Conservation (phyloP, 768 basidiomycete species). For the Stropharia rugosoannulata region DNA sequence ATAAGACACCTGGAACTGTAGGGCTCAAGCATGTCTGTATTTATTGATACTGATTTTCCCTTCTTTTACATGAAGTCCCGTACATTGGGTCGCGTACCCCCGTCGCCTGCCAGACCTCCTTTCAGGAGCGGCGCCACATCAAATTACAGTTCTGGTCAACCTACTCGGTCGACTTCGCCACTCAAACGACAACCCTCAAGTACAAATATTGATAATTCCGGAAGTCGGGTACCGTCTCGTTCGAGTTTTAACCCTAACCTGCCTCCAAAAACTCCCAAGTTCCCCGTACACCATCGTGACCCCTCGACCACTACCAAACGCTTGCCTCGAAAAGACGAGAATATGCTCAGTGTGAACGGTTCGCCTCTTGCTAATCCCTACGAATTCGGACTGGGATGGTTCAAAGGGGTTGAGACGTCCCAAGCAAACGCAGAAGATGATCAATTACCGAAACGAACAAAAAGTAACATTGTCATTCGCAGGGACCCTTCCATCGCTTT, state of each 20-base stretch:
- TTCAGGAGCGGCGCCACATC: conserved; percentile 35
- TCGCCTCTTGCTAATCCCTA: conserved; percentile 82
- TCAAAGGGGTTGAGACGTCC: conserved; percentile 40
- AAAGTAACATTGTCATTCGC: conserved; percentile 62
- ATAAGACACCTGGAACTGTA: conserved; percentile 45
- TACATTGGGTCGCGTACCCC: conserved; percentile 30
- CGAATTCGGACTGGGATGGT: conserved; percentile 62
- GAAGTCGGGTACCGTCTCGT: conserved; percentile 51
- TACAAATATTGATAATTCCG: conserved; percentile 19
- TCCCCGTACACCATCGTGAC: conserved; percentile 28
- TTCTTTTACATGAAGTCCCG: conserved; percentile 25
- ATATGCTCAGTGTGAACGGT: conserved; percentile 79
- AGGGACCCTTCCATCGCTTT: conserved; percentile 50
- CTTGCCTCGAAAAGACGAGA: conserved; percentile 72
- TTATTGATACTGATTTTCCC: neutral
- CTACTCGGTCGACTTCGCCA: conserved; percentile 50
- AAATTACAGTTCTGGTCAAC: conserved; percentile 28
- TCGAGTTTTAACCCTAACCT: conserved; percentile 74
- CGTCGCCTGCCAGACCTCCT: conserved; percentile 44
- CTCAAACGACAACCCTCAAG: conserved; percentile 40
- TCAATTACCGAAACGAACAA: conserved; percentile 42
- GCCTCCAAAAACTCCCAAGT: conserved; percentile 53
- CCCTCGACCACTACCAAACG: conserved; percentile 46
- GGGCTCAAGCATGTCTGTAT: conserved; percentile 10
- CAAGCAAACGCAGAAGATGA: conserved; percentile 34